Conservation (phyloP, 139 green algal species). For the Closterium sp. region DNA sequence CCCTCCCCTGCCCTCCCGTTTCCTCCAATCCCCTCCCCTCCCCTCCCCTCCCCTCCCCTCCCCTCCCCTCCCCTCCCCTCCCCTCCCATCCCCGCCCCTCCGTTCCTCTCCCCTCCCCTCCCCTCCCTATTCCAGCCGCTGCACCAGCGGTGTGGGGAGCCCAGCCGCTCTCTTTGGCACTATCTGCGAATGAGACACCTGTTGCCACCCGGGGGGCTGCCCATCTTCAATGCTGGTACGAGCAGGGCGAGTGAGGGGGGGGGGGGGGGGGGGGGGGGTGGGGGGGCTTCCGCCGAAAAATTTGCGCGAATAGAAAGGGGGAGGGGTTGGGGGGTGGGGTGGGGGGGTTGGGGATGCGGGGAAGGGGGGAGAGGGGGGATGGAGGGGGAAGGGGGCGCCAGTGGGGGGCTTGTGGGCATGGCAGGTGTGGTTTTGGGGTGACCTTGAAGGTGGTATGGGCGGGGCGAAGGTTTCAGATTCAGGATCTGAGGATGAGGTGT, state of each 20-base stretch:
- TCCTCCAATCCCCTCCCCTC: too few relatives aligned
- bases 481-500: background rate
- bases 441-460: too few relatives aligned
- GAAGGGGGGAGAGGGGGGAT: background rate
- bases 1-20: too few relatives aligned
- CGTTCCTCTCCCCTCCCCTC: background rate
- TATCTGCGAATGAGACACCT: slow-evolving; percentile 19
- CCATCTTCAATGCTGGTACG: slow-evolving; percentile 3
- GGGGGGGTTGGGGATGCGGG: background rate
- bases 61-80: too few relatives aligned
- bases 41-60: too few relatives aligned
- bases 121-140: background rate
- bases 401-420: too few relatives aligned
- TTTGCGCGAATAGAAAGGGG: too few relatives aligned
- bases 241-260: background rate
- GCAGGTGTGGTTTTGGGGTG: too few relatives aligned
- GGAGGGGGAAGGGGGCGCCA: too few relatives aligned
- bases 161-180: slow-evolving; percentile 9
- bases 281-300: background rate
- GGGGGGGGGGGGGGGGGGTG: too few relatives aligned
- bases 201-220: slow-evolving; percentile 18
- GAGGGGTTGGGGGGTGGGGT: too few relatives aligned
- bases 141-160: slow-evolving; percentile 6
- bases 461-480: too few relatives aligned
- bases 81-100: background rate